These are phyloP conservation scores for Plasmodium sp. DNA, from an alignment of 169 alveolate genomes.

Conservation along the genomic window DNA sequence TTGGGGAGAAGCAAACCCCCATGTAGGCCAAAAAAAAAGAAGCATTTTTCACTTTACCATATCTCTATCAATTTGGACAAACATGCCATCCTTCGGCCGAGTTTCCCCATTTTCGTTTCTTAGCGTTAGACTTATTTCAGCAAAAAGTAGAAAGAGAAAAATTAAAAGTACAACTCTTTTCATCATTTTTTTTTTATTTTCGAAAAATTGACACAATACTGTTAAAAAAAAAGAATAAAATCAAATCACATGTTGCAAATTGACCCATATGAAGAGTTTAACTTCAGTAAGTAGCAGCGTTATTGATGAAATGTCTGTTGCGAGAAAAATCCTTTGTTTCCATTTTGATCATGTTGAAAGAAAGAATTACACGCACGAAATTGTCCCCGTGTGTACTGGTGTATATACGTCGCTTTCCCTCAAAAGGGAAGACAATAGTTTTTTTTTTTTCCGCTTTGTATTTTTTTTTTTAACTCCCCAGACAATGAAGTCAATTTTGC, in stretches of 20 bases:
- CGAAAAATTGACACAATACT: neutral
- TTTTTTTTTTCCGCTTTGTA: neutral
- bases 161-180: constrained; percentile 7
- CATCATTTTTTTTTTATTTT: constrained; percentile 25
- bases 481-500: neutral
- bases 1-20: neutral
- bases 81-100: neutral
- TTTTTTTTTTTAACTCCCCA: neutral
- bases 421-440: neutral
- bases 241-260: neutral
- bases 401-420: neutral
- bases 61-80: constrained; percentile 62
- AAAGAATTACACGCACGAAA: neutral
- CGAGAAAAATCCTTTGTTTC: neutral
- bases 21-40: neutral
- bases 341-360: neutral
- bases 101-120: neutral
- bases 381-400: neutral
- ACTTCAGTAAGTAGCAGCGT: constrained; percentile 1
- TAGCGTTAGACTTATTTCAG: constrained; percentile 1
- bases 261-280: constrained; percentile 7
- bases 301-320: neutral
- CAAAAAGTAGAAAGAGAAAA: constrained; percentile 10
- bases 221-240: neutral
- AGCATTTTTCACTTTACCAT: constrained; percentile 32